Conservation (phyloP, 225 moss, liverwort and hornwort species). For the Neckera pumila region DNA sequence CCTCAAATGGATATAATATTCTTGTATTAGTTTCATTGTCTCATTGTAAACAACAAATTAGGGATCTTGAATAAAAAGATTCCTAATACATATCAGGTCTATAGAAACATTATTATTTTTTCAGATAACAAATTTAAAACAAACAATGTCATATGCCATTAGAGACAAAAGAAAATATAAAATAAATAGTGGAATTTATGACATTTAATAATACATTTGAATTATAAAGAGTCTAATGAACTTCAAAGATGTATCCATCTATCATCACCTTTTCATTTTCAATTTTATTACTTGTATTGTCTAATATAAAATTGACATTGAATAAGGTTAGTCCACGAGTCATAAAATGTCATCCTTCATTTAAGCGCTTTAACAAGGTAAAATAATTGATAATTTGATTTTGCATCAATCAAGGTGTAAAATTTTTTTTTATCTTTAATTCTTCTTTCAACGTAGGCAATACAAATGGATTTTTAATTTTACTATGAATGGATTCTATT, state of each 20-base stretch:
- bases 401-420: neutral
- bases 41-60: neutral
- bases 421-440: neutral
- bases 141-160: neutral
- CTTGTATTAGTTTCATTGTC: neutral
- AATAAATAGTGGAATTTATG: neutral
- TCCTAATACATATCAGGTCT: accelerated
- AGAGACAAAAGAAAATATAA: neutral
- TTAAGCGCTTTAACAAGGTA: neutral
- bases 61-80: neutral
- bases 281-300: neutral
- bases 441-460: neutral
- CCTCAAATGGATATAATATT: neutral
- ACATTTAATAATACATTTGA: neutral
- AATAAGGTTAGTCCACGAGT: neutral
- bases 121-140: neutral
- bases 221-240: neutral
- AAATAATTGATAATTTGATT: neutral
- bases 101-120: neutral
- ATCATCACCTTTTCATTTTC: neutral
- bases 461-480: neutral
- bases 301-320: neutral
- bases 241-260: neutral
- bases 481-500: neutral
- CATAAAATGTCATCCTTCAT: neutral